A percentile compares a stretch with the other conserved stretches of the same genome.
These are phyloP conservation scores for Grosmannia clavigera DNA, from an alignment of 2,329 filamentous ascomycete genomes.

Conservation along the genomic window DNA sequence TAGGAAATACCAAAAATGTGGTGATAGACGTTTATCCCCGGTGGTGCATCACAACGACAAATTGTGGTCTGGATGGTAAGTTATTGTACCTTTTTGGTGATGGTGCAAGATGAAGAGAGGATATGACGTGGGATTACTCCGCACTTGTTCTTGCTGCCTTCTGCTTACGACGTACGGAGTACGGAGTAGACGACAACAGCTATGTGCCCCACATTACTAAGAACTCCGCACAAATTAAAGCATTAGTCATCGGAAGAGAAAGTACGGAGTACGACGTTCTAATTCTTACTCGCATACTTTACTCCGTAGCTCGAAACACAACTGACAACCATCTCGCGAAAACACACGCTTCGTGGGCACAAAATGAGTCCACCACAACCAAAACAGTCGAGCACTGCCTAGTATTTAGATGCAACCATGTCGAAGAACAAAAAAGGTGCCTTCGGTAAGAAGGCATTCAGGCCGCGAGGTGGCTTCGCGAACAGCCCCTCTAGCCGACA, in stretches of 20 bases:
- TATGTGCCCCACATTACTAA: neutral
- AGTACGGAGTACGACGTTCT: no score
- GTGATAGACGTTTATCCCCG: neutral
- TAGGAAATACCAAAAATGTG: neutral
- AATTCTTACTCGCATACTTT: no score
- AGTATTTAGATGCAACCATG: slow-evolving; percentile 6
- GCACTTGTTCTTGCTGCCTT: neutral
- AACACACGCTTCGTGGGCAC: neutral
- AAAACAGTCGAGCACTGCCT: neutral
- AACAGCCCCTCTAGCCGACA: neutral
- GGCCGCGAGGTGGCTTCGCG: neutral
- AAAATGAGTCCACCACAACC: neutral
- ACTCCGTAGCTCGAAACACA: neutral
- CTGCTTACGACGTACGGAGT: neutral
- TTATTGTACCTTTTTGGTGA: neutral
- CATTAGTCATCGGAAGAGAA: neutral
- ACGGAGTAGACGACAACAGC: neutral
- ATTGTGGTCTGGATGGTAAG: neutral
- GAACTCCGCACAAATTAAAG: neutral
- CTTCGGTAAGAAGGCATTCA: slow-evolving; percentile 6
- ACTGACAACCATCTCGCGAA: neutral
- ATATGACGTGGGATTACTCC: slow-evolving; percentile 4
- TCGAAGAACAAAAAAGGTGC: slow-evolving; percentile 13
- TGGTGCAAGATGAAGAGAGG: no score
- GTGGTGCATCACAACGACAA: neutral